A percentile compares a stretch with the other conserved stretches of the same genome.
Conservation (phyloP, 805 yeast species). For the Lachancea meyersii region DNA sequence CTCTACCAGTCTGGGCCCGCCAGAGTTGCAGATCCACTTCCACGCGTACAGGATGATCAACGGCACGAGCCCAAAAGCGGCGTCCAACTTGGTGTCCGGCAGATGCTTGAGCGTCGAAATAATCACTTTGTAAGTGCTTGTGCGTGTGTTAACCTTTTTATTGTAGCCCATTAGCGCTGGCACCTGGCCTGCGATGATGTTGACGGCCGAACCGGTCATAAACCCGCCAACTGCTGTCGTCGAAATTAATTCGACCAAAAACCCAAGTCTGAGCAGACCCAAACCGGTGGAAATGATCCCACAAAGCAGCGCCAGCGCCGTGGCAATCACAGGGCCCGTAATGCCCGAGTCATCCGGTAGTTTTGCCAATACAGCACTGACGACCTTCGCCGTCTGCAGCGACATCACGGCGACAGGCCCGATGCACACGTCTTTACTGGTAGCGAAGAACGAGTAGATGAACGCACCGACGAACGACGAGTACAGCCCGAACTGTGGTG, state of each 20-base stretch:
- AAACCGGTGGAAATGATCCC: slow-evolving; percentile 80
- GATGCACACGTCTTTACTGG: slow-evolving; percentile 90
- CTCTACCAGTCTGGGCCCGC: slow-evolving; percentile 59
- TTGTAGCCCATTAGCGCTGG: slow-evolving; percentile 78
- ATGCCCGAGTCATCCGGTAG: slow-evolving; percentile 37
- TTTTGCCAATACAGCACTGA: slow-evolving; percentile 53
- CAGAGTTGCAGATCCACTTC: slow-evolving; percentile 54
- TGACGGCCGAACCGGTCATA: slow-evolving; percentile 91
- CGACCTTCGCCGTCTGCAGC: slow-evolving; percentile 70
- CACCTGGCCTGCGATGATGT: slow-evolving; percentile 76
- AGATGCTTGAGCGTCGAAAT: slow-evolving; percentile 67
- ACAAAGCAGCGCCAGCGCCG: slow-evolving; percentile 70
- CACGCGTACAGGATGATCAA: slow-evolving; percentile 65
- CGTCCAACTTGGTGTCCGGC: slow-evolving; percentile 64
- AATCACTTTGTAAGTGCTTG: slow-evolving; percentile 60
- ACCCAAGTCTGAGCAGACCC: slow-evolving; percentile 79
- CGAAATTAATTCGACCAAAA: slow-evolving; percentile 81
- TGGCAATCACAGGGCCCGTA: slow-evolving; percentile 69
- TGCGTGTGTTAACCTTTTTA: slow-evolving; percentile 63
- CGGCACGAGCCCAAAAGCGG: slow-evolving; percentile 81
- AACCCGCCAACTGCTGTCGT: slow-evolving; percentile 90
- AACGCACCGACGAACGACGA: slow-evolving; percentile 89
- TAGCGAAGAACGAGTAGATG: slow-evolving; percentile 84
- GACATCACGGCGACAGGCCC: slow-evolving; percentile 98
- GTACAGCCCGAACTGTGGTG: slow-evolving; percentile 81